Conservation (phyloP, 2,329 filamentous ascomycete species). For the Ascochyta fabae region DNA sequence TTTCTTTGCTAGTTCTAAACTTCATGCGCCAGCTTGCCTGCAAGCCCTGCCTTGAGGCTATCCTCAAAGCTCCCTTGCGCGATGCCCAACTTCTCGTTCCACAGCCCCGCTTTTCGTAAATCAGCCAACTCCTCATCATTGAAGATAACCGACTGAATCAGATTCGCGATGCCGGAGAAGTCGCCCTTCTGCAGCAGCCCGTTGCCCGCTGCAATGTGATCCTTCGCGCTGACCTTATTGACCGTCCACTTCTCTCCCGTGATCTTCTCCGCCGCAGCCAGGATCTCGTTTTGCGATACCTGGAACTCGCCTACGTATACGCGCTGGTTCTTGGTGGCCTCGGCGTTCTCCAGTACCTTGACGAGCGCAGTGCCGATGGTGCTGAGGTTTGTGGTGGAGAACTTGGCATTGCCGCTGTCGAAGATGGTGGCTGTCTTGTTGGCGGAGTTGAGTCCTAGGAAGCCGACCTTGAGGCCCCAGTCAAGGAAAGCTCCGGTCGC, state of each 20-base stretch:
- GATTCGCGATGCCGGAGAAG: constrained; percentile 25
- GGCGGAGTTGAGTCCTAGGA: constrained; percentile 60
- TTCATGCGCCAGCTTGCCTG: constrained; percentile 13
- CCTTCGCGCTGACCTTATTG: constrained; percentile 45
- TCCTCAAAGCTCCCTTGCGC: constrained; percentile 50
- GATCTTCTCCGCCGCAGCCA: constrained; percentile 60
- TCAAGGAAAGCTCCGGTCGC: constrained; percentile 58
- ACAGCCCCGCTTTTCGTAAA: constrained; percentile 33
- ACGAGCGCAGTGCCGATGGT: constrained; percentile 61
- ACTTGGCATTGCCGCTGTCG: constrained; percentile 62
- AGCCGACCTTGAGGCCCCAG: constrained; percentile 56
- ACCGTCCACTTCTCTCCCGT: constrained; percentile 61
- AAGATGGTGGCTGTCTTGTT: constrained; percentile 61
- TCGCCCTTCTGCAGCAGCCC: constrained; percentile 49
- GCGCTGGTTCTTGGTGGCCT: constrained; percentile 64
- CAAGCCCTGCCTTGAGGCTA: constrained; percentile 41
- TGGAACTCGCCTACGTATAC: constrained; percentile 65
- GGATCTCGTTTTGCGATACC: constrained; percentile 64
- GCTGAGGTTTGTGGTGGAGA: constrained; percentile 59
- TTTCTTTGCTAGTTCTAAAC: background rate
- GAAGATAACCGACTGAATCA: constrained; percentile 31
- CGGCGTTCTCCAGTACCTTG: constrained; percentile 57
- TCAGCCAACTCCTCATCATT: constrained; percentile 29
- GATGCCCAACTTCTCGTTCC: constrained; percentile 53
- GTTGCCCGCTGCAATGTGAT: constrained; percentile 38